Evolutionary conservation across 495 filamentous ascomycete genomes (phyloP).

Genomic region (Talaromyces liani): DNA sequence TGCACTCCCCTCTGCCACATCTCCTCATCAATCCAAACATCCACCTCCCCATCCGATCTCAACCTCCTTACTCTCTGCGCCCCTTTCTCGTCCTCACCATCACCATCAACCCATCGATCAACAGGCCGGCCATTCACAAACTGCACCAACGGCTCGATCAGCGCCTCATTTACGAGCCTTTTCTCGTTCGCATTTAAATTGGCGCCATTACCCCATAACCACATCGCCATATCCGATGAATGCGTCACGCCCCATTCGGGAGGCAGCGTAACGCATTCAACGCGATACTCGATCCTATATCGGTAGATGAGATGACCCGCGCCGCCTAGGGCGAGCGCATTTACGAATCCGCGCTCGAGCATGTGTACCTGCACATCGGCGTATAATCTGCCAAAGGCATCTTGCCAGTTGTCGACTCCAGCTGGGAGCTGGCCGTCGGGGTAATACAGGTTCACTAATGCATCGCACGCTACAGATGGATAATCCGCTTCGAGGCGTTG

Average conservation of each 20-base stretch:
- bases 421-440: constrained; percentile 22
- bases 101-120: constrained; percentile 22
- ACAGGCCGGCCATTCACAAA: constrained; percentile 35
- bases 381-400: constrained; percentile 50
- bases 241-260: constrained; percentile 51
- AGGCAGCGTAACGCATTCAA: constrained; percentile 34
- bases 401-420: constrained; percentile 26
- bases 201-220: constrained; percentile 50
- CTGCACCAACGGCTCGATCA: constrained; percentile 33
- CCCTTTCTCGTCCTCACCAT: constrained; percentile 15
- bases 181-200: constrained; percentile 34
- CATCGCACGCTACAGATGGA: constrained; percentile 32
- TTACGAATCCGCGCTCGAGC: constrained; percentile 34
- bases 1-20: constrained; percentile 9
- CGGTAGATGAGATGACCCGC: constrained; percentile 27
- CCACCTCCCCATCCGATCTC: constrained; percentile 35
- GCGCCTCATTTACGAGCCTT: constrained; percentile 22
- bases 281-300: constrained; percentile 44
- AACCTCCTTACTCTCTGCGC: constrained; percentile 30
- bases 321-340: constrained; percentile 22
- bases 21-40: constrained; percentile 17
- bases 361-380: constrained; percentile 50
- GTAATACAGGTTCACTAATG: constrained; percentile 38
- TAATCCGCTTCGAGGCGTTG: constrained; percentile 47
- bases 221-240: constrained; percentile 46